Evolutionary conservation across 2,329 filamentous ascomycete species (phyloP).

Genomic region (Colletotrichum eleusines): DNA sequence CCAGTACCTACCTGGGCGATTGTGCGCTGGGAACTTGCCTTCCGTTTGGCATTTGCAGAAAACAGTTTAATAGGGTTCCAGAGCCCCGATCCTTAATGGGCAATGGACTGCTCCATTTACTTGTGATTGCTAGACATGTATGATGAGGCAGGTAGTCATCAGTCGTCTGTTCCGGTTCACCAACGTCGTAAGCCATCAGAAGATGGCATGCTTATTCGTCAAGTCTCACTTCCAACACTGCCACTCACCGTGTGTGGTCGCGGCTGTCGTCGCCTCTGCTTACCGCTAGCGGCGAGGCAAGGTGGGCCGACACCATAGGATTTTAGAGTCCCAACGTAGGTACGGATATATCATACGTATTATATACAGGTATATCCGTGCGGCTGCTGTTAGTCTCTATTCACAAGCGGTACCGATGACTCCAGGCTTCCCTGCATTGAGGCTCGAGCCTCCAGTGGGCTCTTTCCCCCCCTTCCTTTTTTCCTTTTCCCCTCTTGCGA

Average conservation of each 20-base stretch:
- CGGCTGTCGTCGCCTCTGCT: slow-evolving; percentile 12
- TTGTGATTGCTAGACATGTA: slow-evolving; percentile 39
- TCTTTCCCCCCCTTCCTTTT: not conserved
- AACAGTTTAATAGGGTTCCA: slow-evolving; percentile 5
- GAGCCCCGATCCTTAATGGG: slow-evolving; percentile 11
- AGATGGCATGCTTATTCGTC: slow-evolving; percentile 36
- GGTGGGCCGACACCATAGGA: slow-evolving; percentile 15
- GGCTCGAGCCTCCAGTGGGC: slow-evolving; percentile 29
- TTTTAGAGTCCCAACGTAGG: slow-evolving; percentile 18
- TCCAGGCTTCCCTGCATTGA: slow-evolving; percentile 32
- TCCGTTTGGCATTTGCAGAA: slow-evolving; percentile 3
- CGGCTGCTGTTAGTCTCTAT: slow-evolving; percentile 29
- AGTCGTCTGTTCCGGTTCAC: not conserved
- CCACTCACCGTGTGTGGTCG: not conserved
- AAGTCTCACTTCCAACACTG: slow-evolving; percentile 17
- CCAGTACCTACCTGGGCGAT: slow-evolving; percentile 23
- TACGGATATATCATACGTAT: too few species aligned
- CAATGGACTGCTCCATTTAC: slow-evolving; percentile 16
- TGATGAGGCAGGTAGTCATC: slow-evolving; percentile 3
- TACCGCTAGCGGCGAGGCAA: slow-evolving; percentile 18
- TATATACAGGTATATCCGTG: slow-evolving; percentile 39
- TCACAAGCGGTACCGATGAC: slow-evolving; percentile 20
- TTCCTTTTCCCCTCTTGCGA: not conserved
- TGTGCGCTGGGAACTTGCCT: slow-evolving; percentile 11
- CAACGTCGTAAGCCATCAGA: not conserved